A percentile compares a stretch with the other conserved stretches of the same genome.
Conservation (phyloP, 2,329 filamentous ascomycete species). For the Helotiales sp. region DNA sequence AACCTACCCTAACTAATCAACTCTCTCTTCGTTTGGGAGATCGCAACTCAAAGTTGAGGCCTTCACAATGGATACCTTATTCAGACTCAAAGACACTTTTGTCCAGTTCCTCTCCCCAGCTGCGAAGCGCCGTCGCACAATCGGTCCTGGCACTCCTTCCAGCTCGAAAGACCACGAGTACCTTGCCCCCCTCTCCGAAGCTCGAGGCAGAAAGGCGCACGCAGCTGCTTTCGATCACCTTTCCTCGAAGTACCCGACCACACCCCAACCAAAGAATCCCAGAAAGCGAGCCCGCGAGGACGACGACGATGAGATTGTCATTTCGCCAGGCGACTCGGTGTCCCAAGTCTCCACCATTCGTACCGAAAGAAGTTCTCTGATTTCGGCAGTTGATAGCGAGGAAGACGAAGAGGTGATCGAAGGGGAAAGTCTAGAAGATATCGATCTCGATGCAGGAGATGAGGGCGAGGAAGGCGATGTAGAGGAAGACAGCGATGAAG, state of each 20-base stretch:
- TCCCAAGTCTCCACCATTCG: slow-evolving; percentile 17
- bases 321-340: slow-evolving; percentile 34
- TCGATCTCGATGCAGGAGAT: slow-evolving; percentile 6
- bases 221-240: slow-evolving; percentile 20
- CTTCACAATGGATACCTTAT: slow-evolving; percentile 37
- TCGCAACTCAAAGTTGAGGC: slow-evolving; percentile 7
- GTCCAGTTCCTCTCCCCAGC: slow-evolving; percentile 39
- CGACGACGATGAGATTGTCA: slow-evolving; percentile 26
- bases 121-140: slow-evolving; percentile 41
- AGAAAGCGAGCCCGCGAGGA: slow-evolving; percentile 38
- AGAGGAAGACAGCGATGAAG: slow-evolving; percentile 24
- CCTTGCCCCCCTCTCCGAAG: slow-evolving; percentile 28
- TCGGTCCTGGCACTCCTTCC: slow-evolving; percentile 33
- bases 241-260: slow-evolving; percentile 29
- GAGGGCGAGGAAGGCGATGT: slow-evolving; percentile 18
- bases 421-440: slow-evolving; percentile 20
- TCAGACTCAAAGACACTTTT: slow-evolving; percentile 38
- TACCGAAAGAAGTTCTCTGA: slow-evolving; percentile 13
- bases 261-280: slow-evolving; percentile 30
- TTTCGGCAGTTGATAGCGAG: slow-evolving; percentile 2
- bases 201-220: slow-evolving; percentile 27
- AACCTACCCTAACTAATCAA: not conserved
- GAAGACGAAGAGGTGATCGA: not conserved
- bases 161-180: slow-evolving; percentile 24
- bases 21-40: not conserved